phyloP scores from a whole-genome alignment of 768 basidiomycete species.

The Scleroderma bovista region DNA sequence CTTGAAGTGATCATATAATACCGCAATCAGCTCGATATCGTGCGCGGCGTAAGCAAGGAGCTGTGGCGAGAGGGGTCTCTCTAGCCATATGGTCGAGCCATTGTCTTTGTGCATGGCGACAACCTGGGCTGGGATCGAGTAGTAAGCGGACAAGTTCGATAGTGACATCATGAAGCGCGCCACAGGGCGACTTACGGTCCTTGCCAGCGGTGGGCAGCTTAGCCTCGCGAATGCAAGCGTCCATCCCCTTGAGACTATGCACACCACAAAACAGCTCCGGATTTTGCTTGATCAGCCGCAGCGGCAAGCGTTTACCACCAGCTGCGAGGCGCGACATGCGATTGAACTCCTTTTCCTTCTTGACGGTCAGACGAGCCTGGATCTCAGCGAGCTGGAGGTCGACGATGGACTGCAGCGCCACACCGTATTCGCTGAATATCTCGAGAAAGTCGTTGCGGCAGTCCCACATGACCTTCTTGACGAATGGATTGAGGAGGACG shows the following conservation, averaged over 20 bases:
- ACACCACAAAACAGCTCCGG: slow-evolving; percentile 23
- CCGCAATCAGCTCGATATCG: slow-evolving; percentile 36
- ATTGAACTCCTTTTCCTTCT: slow-evolving; percentile 22
- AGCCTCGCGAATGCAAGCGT: slow-evolving; percentile 26
- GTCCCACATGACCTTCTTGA: slow-evolving; percentile 40
- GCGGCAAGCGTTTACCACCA: slow-evolving; percentile 19
- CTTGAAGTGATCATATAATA: slow-evolving; percentile 32
- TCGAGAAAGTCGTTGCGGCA: slow-evolving; percentile 38
- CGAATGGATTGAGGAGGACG: slow-evolving; percentile 22
- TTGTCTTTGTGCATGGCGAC: slow-evolving; percentile 32
- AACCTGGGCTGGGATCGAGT: slow-evolving; percentile 24
- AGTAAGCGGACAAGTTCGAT: neutral
- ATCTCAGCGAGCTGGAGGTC: slow-evolving; percentile 41
- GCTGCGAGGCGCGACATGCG: slow-evolving; percentile 23
- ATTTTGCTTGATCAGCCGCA: slow-evolving; percentile 19
- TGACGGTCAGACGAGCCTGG: slow-evolving; percentile 18
- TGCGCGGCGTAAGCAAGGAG: slow-evolving; percentile 39
- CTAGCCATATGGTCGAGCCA: slow-evolving; percentile 28
- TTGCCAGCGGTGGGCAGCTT: slow-evolving; percentile 23
- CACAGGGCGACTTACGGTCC: slow-evolving; percentile 25
- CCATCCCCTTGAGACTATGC: slow-evolving; percentile 33
- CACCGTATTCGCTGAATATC: slow-evolving; percentile 23
- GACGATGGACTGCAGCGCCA: slow-evolving; percentile 28
- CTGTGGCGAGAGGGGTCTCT: slow-evolving; percentile 30
- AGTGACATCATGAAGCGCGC: neutral